Evolutionary conservation across 2,329 filamentous ascomycete genomes (phyloP).

Genomic region (Penicillium sp.): DNA sequence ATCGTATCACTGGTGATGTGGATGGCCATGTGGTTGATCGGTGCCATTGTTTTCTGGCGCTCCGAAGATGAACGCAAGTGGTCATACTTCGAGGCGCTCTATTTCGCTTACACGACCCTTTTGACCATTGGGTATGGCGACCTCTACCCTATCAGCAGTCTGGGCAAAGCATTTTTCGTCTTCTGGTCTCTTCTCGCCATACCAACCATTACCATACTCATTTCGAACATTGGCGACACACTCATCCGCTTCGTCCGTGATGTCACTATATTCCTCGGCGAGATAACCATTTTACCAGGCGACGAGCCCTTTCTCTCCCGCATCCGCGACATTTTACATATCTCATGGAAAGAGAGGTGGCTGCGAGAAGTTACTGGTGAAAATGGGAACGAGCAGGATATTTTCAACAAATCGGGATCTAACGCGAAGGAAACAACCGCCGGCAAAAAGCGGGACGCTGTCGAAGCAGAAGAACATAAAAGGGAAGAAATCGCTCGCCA

Average conservation of each 20-base stretch:
- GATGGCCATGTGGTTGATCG: constrained; percentile 49
- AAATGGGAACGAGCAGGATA: not conserved
- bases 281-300: constrained; percentile 58
- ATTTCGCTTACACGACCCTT: constrained; percentile 44
- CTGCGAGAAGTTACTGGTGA: constrained; percentile 21
- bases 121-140: constrained; percentile 49
- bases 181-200: constrained; percentile 47
- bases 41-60: constrained; percentile 41
- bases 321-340: constrained; percentile 30
- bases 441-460: constrained; percentile 35
- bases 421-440: not conserved
- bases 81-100: constrained; percentile 44
- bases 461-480: constrained; percentile 48
- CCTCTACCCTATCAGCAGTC: constrained; percentile 36
- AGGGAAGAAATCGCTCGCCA: constrained; percentile 47
- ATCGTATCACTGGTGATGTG: constrained; percentile 43
- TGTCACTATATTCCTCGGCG: constrained; percentile 59
- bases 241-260: constrained; percentile 58
- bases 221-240: constrained; percentile 44
- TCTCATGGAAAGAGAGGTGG: constrained; percentile 24
- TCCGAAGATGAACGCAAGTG: constrained; percentile 37
- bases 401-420: not conserved
- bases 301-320: constrained; percentile 45
- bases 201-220: constrained; percentile 45
- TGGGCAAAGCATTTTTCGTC: constrained; percentile 45